These are phyloP conservation scores for Phalaenopsis hybrid DNA, from an alignment of 116 monocot genomes.

Conservation along the genomic window DNA sequence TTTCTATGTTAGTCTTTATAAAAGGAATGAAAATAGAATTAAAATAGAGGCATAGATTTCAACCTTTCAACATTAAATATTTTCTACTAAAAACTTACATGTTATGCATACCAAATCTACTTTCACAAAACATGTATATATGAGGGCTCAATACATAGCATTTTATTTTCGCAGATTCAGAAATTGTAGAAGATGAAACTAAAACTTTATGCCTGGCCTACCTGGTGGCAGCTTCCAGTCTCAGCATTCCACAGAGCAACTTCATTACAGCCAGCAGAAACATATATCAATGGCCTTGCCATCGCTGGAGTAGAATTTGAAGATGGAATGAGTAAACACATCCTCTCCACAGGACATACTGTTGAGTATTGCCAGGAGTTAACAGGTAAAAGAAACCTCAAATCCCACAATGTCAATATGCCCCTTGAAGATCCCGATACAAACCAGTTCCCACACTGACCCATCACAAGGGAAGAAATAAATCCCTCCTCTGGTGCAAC, in stretches of 20 bases:
- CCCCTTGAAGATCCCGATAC: slow-evolving; percentile 95
- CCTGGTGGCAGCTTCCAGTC: slow-evolving; percentile 97
- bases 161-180: neutral
- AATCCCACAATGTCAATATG: slow-evolving; percentile 85
- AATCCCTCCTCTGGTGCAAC: slow-evolving; percentile 65
- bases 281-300: slow-evolving; percentile 73
- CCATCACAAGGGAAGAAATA: slow-evolving; percentile 73
- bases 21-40: neutral
- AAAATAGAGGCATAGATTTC: neutral
- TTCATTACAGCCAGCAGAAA: slow-evolving; percentile 93
- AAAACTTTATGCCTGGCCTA: slow-evolving; percentile 8
- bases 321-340: slow-evolving; percentile 66
- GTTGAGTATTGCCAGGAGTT: slow-evolving; percentile 89
- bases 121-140: neutral
- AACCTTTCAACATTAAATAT: neutral
- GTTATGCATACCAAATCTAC: neutral
- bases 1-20: neutral
- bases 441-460: slow-evolving; percentile 97
- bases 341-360: slow-evolving; percentile 73
- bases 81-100: neutral
- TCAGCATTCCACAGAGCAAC: slow-evolving; percentile 99
- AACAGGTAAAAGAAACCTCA: slow-evolving; percentile 93
- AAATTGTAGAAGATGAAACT: neutral
- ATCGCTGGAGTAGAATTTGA: slow-evolving; percentile 37
- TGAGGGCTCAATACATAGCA: neutral